These are phyloP conservation scores for Aspergillus fumigatus DNA, from an alignment of 2,329 filamentous ascomycete species.

Conservation along the genomic window DNA sequence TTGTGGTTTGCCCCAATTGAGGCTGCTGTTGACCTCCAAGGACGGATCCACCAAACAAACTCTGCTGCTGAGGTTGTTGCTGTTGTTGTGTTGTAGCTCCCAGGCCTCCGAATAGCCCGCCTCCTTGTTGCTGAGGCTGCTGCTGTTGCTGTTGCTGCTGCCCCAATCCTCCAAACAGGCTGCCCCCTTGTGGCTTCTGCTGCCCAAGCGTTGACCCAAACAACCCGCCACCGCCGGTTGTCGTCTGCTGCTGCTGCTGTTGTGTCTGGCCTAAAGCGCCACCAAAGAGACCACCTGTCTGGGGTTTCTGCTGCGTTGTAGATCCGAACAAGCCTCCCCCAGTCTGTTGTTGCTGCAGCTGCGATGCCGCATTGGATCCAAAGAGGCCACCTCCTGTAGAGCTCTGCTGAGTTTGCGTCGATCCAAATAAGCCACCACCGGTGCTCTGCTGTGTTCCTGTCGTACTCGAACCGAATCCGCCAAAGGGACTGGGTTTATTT, in stretches of 20 bases:
- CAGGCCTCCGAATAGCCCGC: conserved; percentile 39
- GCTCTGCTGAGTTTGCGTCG: conserved; percentile 20
- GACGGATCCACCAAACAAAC: conserved; percentile 25
- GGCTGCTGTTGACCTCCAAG: conserved; percentile 29
- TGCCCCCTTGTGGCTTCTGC: conserved; percentile 20
- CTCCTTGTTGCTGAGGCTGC: conserved; percentile 30
- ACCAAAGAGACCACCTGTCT: conserved; percentile 18
- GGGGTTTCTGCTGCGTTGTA: conserved; percentile 22
- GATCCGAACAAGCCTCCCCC: conserved; percentile 36
- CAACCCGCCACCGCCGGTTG: conserved; percentile 14
- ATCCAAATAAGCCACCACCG: conserved; percentile 32
- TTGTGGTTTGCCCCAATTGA: conserved; percentile 39
- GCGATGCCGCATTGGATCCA: conserved; percentile 19
- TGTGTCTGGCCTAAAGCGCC: conserved; percentile 21
- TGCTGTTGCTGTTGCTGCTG: conserved; percentile 9
- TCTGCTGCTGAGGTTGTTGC: conserved; percentile 36
- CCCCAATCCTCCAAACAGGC: conserved; percentile 19
- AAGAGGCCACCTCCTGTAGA: conserved; percentile 22
- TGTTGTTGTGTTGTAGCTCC: conserved; percentile 33
- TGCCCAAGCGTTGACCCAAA: conserved; percentile 23
- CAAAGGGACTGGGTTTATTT: conserved; percentile 37
- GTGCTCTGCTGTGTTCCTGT: conserved; percentile 17
- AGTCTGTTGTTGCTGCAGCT: conserved; percentile 23
- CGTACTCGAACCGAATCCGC: conserved; percentile 19
- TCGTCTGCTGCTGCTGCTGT: conserved; percentile 17